phyloP scores from a whole-genome alignment of 228 moss, liverwort and hornwort species.

The Sphagnum magellanicum region DNA sequence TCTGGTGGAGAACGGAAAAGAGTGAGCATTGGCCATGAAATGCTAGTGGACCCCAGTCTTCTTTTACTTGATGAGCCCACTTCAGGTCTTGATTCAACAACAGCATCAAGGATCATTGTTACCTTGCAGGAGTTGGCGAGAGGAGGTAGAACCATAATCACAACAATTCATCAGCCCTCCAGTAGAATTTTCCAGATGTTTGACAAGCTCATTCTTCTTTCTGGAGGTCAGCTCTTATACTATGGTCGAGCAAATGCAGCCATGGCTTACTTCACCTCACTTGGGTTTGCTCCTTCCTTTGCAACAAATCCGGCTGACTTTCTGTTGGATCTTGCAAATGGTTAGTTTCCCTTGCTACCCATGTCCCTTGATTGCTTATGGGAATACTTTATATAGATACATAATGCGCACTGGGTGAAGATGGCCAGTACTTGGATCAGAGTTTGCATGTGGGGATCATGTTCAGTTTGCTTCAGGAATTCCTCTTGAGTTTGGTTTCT shows the following conservation, averaged over 20 bases:
- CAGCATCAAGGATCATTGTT: slow-evolving; percentile 39
- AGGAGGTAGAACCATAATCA: slow-evolving; percentile 39
- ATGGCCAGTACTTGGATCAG: too few species aligned
- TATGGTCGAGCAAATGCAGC: slow-evolving; percentile 44
- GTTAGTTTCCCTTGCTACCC: slow-evolving; percentile 8
- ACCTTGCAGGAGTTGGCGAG: slow-evolving; percentile 30
- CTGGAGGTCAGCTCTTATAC: slow-evolving; percentile 57
- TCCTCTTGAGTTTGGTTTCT: too few species aligned
- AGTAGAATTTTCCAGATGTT: slow-evolving; percentile 62
- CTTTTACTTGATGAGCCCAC: slow-evolving; percentile 67
- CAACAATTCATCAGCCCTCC: slow-evolving; percentile 58
- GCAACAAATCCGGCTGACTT: slow-evolving; percentile 79
- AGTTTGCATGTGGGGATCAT: not conserved
- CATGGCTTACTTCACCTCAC: slow-evolving; percentile 48
- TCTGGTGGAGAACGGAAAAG: slow-evolving; percentile 76
- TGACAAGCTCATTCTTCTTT: slow-evolving; percentile 67
- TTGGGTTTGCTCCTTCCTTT: slow-evolving; percentile 49
- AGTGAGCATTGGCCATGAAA: slow-evolving; percentile 66
- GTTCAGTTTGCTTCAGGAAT: not conserved
- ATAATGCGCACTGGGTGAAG: not conserved
- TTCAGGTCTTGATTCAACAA: slow-evolving; percentile 77
- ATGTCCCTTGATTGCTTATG: not conserved
- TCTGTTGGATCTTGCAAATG: slow-evolving; percentile 72
- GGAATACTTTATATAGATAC: not conserved
- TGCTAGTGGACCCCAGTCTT: slow-evolving; percentile 56